phyloP scores from a whole-genome alignment of 768 basidiomycete genomes.

The Sporobolomyces phaffii region DNA sequence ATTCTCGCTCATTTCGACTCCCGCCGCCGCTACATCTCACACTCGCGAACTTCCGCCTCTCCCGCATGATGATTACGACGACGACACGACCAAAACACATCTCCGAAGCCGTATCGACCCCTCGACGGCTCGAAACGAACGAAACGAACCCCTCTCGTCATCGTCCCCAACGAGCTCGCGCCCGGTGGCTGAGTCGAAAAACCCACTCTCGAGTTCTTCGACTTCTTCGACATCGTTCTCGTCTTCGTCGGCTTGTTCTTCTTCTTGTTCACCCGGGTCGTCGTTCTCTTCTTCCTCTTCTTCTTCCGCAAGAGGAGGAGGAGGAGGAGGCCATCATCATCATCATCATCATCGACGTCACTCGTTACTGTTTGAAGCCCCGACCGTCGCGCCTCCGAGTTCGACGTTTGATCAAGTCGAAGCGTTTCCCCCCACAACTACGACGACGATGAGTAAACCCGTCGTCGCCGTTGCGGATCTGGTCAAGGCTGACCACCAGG shows the following conservation, averaged over 20 bases:
- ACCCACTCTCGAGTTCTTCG: background rate
- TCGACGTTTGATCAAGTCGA: constrained; percentile 1
- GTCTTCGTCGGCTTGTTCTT: background rate
- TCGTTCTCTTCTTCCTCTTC: background rate
- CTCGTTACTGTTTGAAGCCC: background rate
- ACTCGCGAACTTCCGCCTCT: too few species aligned
- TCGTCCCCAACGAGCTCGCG: too few species aligned
- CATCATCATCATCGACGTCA: background rate
- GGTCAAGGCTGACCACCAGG: too few species aligned
- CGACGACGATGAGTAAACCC: too few species aligned
- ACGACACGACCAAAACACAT: too few species aligned
- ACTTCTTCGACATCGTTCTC: background rate
- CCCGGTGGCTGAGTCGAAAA: too few species aligned
- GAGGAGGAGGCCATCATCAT: background rate
- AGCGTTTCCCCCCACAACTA: background rate
- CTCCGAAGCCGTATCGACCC: too few species aligned
- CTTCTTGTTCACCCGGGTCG: background rate
- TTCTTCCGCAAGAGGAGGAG: background rate
- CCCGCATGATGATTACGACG: too few species aligned
- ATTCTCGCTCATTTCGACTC: background rate
- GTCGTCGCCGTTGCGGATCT: too few species aligned
- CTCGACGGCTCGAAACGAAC: too few species aligned
- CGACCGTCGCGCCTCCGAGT: background rate
- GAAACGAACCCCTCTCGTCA: too few species aligned
- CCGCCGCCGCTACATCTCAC: background rate